Conservation (phyloP, 2,329 filamentous ascomycete genomes). For the Fusarium sp. region DNA sequence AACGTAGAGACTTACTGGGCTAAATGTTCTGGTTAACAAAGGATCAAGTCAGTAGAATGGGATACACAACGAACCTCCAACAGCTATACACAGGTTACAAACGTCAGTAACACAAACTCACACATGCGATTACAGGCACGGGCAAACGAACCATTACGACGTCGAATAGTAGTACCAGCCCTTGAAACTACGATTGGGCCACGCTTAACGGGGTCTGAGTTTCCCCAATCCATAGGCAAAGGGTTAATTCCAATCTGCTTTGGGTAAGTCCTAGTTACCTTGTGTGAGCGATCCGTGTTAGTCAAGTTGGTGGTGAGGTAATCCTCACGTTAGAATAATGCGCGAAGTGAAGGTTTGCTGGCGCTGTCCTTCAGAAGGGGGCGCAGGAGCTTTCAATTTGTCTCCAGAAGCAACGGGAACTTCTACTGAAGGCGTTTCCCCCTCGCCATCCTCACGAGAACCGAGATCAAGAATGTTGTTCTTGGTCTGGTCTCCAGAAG, state of each 20-base stretch:
- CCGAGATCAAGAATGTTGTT: conserved; percentile 18
- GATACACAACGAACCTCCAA: conserved; percentile 62
- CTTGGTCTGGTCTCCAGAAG: conserved; percentile 13
- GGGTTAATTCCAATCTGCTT: conserved; percentile 94
- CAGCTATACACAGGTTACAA: conserved; percentile 53
- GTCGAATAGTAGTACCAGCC: conserved; percentile 77
- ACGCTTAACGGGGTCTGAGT: conserved; percentile 76
- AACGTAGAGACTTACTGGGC: conserved; percentile 48
- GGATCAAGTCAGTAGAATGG: conserved; percentile 36
- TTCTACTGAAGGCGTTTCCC: conserved; percentile 21
- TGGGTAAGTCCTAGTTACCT: conserved; percentile 76
- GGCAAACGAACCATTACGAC: conserved; percentile 75
- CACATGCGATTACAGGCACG: conserved; percentile 10
- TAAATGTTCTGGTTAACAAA: conserved; percentile 41
- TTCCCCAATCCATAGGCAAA: conserved; percentile 88
- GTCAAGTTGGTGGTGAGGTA: neutral
- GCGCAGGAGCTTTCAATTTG: conserved; percentile 42
- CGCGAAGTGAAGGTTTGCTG: conserved; percentile 63
- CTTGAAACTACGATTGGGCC: conserved; percentile 91
- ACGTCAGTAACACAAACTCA: conserved; percentile 26
- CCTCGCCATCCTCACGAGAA: conserved; percentile 17
- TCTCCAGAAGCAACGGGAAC: conserved; percentile 20
- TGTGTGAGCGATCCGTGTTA: conserved; percentile 21
- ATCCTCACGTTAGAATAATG: conserved; percentile 64
- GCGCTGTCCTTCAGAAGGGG: conserved; percentile 50